These are phyloP conservation scores for Pyrus communis DNA, from an alignment of 306 rosid genomes.

Conservation along the genomic window DNA sequence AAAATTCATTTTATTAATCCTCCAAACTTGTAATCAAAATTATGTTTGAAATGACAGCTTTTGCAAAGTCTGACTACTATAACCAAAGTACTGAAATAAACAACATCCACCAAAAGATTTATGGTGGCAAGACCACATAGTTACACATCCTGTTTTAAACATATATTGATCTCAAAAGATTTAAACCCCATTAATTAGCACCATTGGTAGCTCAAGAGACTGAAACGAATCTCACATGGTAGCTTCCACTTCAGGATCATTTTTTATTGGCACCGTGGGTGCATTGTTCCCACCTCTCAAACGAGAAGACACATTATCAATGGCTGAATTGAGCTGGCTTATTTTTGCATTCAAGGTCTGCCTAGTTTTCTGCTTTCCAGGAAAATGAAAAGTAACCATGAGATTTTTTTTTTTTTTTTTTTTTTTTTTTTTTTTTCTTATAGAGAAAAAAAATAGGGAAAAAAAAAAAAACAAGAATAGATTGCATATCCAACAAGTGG, in stretches of 20 bases:
- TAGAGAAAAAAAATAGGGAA: too few species aligned
- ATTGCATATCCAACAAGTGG: not conserved
- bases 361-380: conserved; percentile 60
- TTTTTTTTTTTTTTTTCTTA: too few species aligned
- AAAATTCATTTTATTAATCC: not conserved
- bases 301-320: conserved; percentile 90
- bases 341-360: conserved; percentile 78
- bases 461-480: not conserved
- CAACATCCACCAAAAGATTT: conserved; percentile 8
- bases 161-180: conserved; percentile 8
- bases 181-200: conserved; percentile 9
- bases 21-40: not conserved
- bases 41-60: not conserved
- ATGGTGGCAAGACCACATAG: conserved; percentile 8
- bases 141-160: not conserved
- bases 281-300: conserved; percentile 75
- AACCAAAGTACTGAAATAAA: conserved; percentile 1
- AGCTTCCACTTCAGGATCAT: conserved; percentile 76
- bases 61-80: not conserved
- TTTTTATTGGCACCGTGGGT: conserved; percentile 47
- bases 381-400: not conserved
- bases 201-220: conserved; percentile 2
- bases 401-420: not conserved
- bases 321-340: conserved; percentile 85
- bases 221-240: conserved; percentile 36